Base-by-base conservation (phyloP, 257 asterid genomes). In the Plectranthus barbatus region DNA sequence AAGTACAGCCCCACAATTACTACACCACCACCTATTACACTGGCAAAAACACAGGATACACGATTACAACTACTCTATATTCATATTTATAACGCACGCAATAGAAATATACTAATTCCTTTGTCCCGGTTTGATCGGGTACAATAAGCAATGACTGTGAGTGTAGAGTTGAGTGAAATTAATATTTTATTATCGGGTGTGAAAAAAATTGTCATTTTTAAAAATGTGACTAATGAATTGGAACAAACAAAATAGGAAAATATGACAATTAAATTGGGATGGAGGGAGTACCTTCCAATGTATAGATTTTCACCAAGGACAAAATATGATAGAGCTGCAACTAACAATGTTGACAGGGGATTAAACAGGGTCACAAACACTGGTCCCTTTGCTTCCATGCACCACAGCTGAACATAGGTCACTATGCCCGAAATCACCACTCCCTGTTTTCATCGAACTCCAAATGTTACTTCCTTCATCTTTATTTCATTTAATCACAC, bases 351-450 rank as follows among this genome's bases (percentile, higher is more conserved):
- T 4, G 87, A 69, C 8, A 89, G 77, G 2, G 97, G 97, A 67
- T 84, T 89, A 26, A 84, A 89, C 80, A 89, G 74, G 1, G 94
- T 86, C 52, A 84, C 91, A 44, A 86, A 89, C 31, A 89, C 91
- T 0, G 95, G 95, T 2, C 97, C 97, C 69, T 78, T 84, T 60
- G 67, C 74, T 50, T 84, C 90, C 23, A 75, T 84, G 87, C 95
- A 84, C 87, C 85, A 84, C 12, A 86, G 81, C 44, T 80, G 84
- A 47, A 83, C 55, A 70, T 61, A 84, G 46, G 64, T 68, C 50
- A 81, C 71, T 11, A 86, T 19, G 50, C 95, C 95, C 3, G 94
- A 86, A 37, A 84, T 70, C 20, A 78, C 87, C 9, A 89, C 67
- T 14, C 86, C 96, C 96, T 86, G 80, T 23, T 66, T n/a, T 24